Evolutionary conservation across 768 basidiomycete species (phyloP), one percentile per base, ranked within the genome.

Genomic region (Rhodotorula kratochvilovae): DNA sequence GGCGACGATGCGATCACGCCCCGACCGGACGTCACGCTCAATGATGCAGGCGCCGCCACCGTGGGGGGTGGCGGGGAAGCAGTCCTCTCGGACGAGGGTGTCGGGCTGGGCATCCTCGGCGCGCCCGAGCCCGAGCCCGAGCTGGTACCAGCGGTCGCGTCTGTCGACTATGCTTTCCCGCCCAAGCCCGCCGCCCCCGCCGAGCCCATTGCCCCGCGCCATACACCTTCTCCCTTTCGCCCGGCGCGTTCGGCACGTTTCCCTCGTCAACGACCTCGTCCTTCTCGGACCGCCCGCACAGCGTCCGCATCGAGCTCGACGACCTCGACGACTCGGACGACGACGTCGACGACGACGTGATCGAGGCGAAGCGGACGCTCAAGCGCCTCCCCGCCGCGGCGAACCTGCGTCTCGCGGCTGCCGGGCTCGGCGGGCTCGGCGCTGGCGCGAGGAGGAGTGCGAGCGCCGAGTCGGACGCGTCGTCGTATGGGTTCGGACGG

Each of bases 171-270:
- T 43, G 46, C 42, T 83, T 10, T 78, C 83, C 43, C 80, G 84
- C 1, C 83, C 85, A 15, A 87, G 86, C n/a, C 79, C 88, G 64
- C 83, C 83, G 13, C 42, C 11, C 43, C 35, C 21, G 36, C 19
- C 54, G 8, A 7, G 39, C 39, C 43, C 27, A 29, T 42, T 17
- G 12, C 51, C 39, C n/a, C 42, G 31, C 43, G 54, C 31, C 45
- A 21, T 39, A 15, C 45, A 25, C 27, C 25, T 65, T 65, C 46
- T 57, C 46, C 7, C 64, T 65, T 33, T 27, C 36, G 25, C 64
- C 55, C 19, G 31, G 29, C 60, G n/a, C 46, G 10, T 61, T 36
- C 56, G 43, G 25, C 53, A n/a, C 45, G 5, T 21, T 50, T 23
- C 23, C 25, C 25, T 11, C 48, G 23, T 23, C 48, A 5, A 25